Percentiles rank a stretch among this genome's conserved stretches.
These are phyloP conservation scores for Chamaecyparis obtusa DNA, from an alignment of 75 land plant genomes.

Conservation along the genomic window DNA sequence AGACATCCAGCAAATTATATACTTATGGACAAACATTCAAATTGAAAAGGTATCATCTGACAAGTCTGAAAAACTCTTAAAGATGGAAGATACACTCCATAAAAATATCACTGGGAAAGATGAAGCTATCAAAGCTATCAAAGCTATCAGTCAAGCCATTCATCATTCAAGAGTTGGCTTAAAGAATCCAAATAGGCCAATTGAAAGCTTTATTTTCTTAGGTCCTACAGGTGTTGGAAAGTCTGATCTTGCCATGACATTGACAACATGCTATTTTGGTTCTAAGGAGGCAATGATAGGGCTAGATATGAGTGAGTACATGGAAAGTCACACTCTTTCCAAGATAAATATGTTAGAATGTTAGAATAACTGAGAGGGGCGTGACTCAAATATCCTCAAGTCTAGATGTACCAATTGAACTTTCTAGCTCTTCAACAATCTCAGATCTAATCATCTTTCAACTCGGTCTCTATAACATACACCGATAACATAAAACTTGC, in stretches of 20 bases:
- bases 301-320: slow-evolving; percentile 65
- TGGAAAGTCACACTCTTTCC: slow-evolving; percentile 68
- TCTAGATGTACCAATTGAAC: too few species aligned
- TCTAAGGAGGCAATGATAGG: slow-evolving; percentile 74
- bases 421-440: too few species aligned
- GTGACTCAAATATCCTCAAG: too few species aligned
- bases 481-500: too few species aligned
- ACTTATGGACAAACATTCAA: slow-evolving; percentile 62
- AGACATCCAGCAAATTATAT: slow-evolving; percentile 85
- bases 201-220: too few species aligned
- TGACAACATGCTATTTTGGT: slow-evolving; percentile 65
- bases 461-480: too few species aligned
- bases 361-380: too few species aligned
- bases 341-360: too few species aligned
- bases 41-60: slow-evolving; percentile 60
- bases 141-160: slow-evolving; percentile 90
- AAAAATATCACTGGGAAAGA: slow-evolving; percentile 81
- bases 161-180: slow-evolving; percentile 88
- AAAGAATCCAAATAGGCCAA: slow-evolving; percentile 27
- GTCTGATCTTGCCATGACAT: slow-evolving; percentile 63
- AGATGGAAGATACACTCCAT: slow-evolving; percentile 93
- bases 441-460: too few species aligned
- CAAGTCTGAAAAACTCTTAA: slow-evolving; percentile 80
- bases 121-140: slow-evolving; percentile 91
- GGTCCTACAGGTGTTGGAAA: slow-evolving; percentile 32